Base-by-base conservation (phyloP, 106 monocot species). In the Agapanthus africanus region DNA sequence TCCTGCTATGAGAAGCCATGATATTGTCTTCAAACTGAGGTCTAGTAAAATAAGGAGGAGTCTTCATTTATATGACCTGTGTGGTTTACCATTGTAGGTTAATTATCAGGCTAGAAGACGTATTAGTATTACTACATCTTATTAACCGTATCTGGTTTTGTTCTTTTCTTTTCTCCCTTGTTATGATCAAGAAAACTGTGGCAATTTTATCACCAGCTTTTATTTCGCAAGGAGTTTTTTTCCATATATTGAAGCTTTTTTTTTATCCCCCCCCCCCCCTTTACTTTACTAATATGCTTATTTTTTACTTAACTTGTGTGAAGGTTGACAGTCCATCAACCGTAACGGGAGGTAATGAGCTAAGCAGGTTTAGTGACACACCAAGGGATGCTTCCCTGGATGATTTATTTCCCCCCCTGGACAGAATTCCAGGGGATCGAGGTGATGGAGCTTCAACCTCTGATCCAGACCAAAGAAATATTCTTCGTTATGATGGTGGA, bases 311-410 rank as follows among this genome's bases (percentile, higher is more conserved):
- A 33, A 41, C 52, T 31, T 66, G 18, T 75, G 68, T 67, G 54
- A 40, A 85, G 79, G 81, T 79, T 78, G 49, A 64, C 22, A 82
- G 74, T 61, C 69, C 64, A 32, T 70, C 83, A 68, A 47, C 42
- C 67, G 71, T 63, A 73, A 50, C 73, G 47, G 78, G 73, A 66
- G 69, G 42, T 66, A 46, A 81, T 70, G 82, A 79, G 27, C 80
- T 97, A 27, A 87, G 87, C 73, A 81, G 86, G 69, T 97, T 97
- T 73, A 90, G 92, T 75, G 97, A 97, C 77, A 77, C 86, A 40
- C 88, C 97, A 41, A 84, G 80, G 71, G 97, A 97, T 81, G 83
- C 95, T 59, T 85, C 88, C 21, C 71, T 97, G 26, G 92, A 97
- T 41, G 97, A 97, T 81, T 76, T 97, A 69, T 97, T 97, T 77